Base-by-base conservation (phyloP, 352 stramenopile species). In the Pythium dissimile region DNA sequence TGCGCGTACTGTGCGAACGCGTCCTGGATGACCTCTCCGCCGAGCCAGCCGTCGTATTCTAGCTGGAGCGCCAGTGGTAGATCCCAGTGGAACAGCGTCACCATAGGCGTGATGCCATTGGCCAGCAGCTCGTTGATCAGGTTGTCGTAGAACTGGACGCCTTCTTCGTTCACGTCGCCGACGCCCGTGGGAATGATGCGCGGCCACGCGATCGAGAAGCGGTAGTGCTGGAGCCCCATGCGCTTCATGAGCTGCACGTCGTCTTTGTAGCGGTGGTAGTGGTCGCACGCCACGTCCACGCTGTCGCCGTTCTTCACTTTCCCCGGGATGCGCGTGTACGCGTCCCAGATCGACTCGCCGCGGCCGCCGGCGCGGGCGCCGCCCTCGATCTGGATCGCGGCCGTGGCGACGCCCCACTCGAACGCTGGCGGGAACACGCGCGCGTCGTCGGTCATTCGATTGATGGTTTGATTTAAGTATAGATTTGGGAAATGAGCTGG, bases 31-130 rank as follows among this genome's bases (percentile, higher is more conserved):
- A 88, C 16, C 3, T 72, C 62, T 2, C 49, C 26, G 24, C 49
- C 69, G 80, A n/a, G 3, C 69, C 70, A 88, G 24, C 89, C 92
- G 32, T 51, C 41, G 35, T 89, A 83, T 38, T 83, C 68, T 18
- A 85, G 75, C 44, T 54, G 47, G 13, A 98, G 60, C 23, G n/a
- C 62, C 45, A 92, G 69, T 7, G 95, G 95, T 12, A 98, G 64
- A 90, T 98, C 95, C 95, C 95, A 98, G 70, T 99, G 95, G 66
- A 97, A 98, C 5, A 99, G 64, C 20, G 94, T 98, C 7, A 97
- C 80, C 39, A 94, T 79, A 24, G 94, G 92, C 38, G 77, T 67
- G 43, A 99, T 97, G 47, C 73, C 72, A 31, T 73, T 72, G 13
- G 43, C 57, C 12, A 53, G 28, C 4, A 98, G 71, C 31, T 77